Conservation (phyloP, 2,329 filamentous ascomycete genomes). For the Microdochium trichocladiopsis region DNA sequence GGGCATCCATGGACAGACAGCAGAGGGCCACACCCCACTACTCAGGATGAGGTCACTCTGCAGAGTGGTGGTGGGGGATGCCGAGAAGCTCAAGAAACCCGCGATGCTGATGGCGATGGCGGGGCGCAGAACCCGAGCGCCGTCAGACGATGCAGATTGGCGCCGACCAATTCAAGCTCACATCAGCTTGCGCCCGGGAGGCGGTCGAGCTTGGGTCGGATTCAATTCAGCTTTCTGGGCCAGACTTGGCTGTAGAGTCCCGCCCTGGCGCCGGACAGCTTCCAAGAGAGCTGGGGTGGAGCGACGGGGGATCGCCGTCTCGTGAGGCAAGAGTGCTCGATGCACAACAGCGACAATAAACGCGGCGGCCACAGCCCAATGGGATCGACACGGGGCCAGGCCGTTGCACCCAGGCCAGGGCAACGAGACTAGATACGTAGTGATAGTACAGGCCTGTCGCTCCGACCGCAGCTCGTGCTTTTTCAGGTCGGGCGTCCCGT, state of each 20-base stretch:
- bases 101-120: neutral
- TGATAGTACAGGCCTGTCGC: no score
- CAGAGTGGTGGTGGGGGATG: neutral
- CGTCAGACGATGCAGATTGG: neutral
- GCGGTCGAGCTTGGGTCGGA: no score
- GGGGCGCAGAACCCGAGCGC: neutral
- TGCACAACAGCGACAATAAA: neutral
- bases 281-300: neutral
- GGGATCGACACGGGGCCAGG: neutral
- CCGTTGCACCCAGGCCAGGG: neutral
- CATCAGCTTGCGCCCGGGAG: no score
- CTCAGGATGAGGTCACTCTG: constrained; percentile 4
- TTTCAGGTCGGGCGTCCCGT: no score
- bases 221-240: no score
- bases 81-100: neutral
- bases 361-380: neutral
- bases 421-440: no score
- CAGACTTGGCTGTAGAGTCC: no score
- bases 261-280: neutral
- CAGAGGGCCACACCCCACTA: neutral
- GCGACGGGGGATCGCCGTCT: neutral
- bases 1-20: neutral
- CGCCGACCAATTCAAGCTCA: no score
- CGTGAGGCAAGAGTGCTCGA: neutral
- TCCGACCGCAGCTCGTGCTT: no score